A percentile compares a stretch with the other conserved stretches of the same genome.
phyloP scores from a whole-genome alignment of 2,329 filamentous ascomycete genomes.

The Beauveria pseudobassiana region DNA sequence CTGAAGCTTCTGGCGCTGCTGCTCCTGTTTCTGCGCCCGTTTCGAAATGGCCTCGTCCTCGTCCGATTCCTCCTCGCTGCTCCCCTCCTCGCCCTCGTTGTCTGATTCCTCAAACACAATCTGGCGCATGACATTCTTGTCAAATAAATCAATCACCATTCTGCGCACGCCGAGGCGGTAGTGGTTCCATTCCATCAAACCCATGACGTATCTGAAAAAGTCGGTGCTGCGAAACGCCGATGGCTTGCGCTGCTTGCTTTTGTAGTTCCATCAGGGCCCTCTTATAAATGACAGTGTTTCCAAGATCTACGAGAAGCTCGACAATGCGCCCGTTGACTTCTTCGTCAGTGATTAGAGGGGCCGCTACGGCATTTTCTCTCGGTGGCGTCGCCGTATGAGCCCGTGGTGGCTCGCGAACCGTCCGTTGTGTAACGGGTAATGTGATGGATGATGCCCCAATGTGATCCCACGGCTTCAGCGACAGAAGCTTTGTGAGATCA shows the following conservation, averaged over 20 bases:
- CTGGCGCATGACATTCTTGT: constrained; percentile 76
- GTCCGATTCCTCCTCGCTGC: constrained; percentile 55
- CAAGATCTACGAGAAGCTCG: constrained; percentile 77
- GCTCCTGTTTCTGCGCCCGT: constrained; percentile 15
- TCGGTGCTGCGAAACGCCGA: constrained; percentile 66
- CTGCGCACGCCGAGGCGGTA: constrained; percentile 81
- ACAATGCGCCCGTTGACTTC: constrained; percentile 72
- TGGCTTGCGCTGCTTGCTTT: constrained; percentile 66
- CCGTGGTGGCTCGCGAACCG: constrained; percentile 38
- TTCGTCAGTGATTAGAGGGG: constrained; percentile 46
- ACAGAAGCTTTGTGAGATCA: constrained; percentile 71
- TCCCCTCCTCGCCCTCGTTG: constrained; percentile 45
- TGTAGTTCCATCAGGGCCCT: constrained; percentile 75
- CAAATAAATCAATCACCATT: constrained; percentile 90
- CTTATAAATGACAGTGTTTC: constrained; percentile 89
- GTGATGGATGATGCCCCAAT: constrained; percentile 38
- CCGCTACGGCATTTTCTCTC: constrained; percentile 34
- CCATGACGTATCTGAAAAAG: constrained; percentile 80
- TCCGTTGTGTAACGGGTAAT: constrained; percentile 46
- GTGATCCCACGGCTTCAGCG: constrained; percentile 54
- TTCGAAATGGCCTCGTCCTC: constrained; percentile 22
- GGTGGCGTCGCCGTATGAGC: constrained; percentile 33
- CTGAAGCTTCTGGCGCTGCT: background rate
- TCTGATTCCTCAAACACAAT: constrained; percentile 68
- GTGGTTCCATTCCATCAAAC: constrained; percentile 79